Conservation (phyloP, 768 basidiomycete species). For the Podaxis sp. region DNA sequence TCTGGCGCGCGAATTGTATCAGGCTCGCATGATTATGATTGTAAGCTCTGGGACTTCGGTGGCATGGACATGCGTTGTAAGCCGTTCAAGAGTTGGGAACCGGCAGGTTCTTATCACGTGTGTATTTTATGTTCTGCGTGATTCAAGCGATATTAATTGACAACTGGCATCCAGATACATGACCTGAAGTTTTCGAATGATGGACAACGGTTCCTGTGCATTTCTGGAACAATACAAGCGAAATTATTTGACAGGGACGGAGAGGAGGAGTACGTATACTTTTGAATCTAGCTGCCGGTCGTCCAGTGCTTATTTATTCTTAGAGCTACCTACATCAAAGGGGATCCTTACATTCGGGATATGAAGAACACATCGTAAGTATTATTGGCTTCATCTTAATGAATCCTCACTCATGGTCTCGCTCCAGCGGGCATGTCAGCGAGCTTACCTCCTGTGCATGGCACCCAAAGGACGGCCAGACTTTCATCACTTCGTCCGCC, state of each 20-base stretch:
- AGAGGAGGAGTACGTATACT: constrained; percentile 76
- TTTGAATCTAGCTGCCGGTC: constrained; percentile 16
- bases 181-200: constrained; percentile 89
- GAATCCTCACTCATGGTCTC: constrained; percentile 2
- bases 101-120: constrained; percentile 90
- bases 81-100: constrained; percentile 97
- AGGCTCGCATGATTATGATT: constrained; percentile 96
- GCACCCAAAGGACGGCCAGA: constrained; percentile 84
- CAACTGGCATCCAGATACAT: constrained; percentile 60
- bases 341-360: constrained; percentile 97
- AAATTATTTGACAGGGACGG: constrained; percentile 93
- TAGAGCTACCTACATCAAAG: constrained; percentile 84
- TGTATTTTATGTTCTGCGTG: constrained; percentile 25
- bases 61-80: constrained; percentile 91
- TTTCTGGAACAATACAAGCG: constrained; percentile 86
- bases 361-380: constrained; percentile 98
- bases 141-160: constrained; percentile 12
- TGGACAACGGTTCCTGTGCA: constrained; percentile 81
- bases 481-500: constrained; percentile 91
- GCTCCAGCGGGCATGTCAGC: constrained; percentile 84
- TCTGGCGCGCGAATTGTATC: constrained; percentile 90
- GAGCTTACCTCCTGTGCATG: constrained; percentile 89
- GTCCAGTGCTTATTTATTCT: constrained; percentile 46
- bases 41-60: constrained; percentile 99
- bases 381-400: not conserved